These are phyloP conservation scores for Talaromyces nanjingensis DNA, from an alignment of 495 filamentous ascomycete species.

Conservation along the genomic window DNA sequence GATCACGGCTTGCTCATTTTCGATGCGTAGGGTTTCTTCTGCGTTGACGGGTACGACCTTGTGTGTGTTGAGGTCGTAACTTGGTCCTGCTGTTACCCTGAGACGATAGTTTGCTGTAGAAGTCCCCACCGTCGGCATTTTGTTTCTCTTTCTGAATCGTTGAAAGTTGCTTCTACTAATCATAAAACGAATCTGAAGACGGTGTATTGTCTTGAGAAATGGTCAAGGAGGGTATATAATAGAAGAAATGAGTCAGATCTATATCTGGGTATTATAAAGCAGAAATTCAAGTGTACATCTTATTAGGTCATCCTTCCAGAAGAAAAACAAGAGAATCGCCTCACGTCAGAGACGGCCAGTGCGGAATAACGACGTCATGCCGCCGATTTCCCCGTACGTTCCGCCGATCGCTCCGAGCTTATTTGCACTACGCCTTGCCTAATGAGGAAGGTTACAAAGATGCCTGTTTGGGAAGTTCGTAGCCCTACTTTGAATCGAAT, in stretches of 20 bases:
- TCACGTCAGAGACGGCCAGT: neutral
- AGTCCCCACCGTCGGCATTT: neutral
- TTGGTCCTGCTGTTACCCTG: constrained; percentile 54
- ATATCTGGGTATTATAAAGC: neutral
- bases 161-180: neutral
- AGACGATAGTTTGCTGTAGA: constrained; percentile 26
- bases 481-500: no score
- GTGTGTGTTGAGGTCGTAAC: constrained; percentile 62
- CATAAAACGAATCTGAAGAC: neutral
- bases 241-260: neutral
- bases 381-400: neutral
- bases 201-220: neutral
- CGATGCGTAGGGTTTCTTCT: constrained; percentile 45
- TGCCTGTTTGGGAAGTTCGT: neutral
- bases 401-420: neutral
- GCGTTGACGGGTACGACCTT: constrained; percentile 66
- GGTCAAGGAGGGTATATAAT: neutral
- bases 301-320: neutral
- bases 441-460: neutral
- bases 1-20: constrained; percentile 49
- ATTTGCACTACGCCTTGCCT: neutral
- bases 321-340: neutral
- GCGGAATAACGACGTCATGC: neutral
- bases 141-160: neutral
- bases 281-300: neutral